Evolutionary conservation across 2,329 filamentous ascomycete genomes (phyloP).

Genomic region (Elsinoe necatrix): DNA sequence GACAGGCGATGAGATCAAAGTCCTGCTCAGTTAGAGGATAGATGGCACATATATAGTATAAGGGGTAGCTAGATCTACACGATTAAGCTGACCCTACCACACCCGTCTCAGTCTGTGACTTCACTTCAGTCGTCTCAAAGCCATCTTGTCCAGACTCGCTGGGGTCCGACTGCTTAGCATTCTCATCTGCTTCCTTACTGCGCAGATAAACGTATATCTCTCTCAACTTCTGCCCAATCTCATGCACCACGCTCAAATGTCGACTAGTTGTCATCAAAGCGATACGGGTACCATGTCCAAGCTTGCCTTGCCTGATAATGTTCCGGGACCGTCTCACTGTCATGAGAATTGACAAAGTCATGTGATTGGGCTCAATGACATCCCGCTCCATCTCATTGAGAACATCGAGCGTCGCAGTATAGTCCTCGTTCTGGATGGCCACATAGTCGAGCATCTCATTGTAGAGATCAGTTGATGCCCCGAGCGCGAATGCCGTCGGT

Average conservation of each 20-base stretch:
- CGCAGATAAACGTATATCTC: not conserved
- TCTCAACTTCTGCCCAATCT: not conserved
- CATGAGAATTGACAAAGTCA: slow-evolving; percentile 35
- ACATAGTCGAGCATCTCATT: slow-evolving; percentile 55
- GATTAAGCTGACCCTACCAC: not conserved
- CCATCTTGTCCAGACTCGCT: too few species aligned
- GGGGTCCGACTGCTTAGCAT: not conserved
- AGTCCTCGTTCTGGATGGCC: slow-evolving; percentile 54
- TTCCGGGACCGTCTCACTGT: slow-evolving; percentile 26
- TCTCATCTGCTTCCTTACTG: not conserved
- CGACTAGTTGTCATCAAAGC: slow-evolving; percentile 26
- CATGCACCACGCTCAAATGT: not conserved
- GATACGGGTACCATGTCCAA: slow-evolving; percentile 19
- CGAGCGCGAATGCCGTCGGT: slow-evolving; percentile 61
- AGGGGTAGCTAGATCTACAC: not conserved
- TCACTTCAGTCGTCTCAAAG: not conserved
- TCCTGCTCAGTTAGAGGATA: slow-evolving; percentile 47
- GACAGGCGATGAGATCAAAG: slow-evolving; percentile 55
- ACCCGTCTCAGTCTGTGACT: not conserved
- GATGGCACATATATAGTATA: not conserved
- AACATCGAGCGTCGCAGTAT: slow-evolving; percentile 46
- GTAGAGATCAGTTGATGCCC: slow-evolving; percentile 61
- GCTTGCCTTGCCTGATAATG: slow-evolving; percentile 22
- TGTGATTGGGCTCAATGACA: slow-evolving; percentile 28
- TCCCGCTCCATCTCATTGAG: slow-evolving; percentile 35